Base-by-base conservation (phyloP, 1,284 basidiomycete genomes). In the Pterulicium gracile region DNA sequence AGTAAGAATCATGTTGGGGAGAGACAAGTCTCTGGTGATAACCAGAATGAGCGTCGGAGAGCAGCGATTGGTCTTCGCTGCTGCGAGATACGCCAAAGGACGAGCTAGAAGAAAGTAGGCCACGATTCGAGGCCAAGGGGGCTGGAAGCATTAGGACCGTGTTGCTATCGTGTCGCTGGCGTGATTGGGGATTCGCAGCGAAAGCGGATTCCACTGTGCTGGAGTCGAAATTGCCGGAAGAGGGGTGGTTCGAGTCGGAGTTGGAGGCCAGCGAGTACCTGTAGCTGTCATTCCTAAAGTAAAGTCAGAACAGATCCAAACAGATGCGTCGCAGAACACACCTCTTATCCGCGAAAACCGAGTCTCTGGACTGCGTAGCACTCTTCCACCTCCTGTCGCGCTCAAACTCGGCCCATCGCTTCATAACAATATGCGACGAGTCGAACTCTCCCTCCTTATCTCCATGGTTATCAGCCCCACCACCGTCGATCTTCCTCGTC, bases 361-460 rank as follows among this genome's bases (percentile, higher is more conserved):
- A 92, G 59, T 96, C 93, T 51, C 86, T 75, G 14, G 88, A 90
- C 53, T 83, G 78, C 5, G 77, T 80, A 14, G 91, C 91, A 56
- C 68, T 85, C 76, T 84, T 92, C 88, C 90, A 97, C 52, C 94
- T 75, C 53, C 95, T 72, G 57, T 98, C 96, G 46, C 95, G 76
- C 70, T 98, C 96, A 63, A 96, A 98, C 67, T 98, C 96, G 43
- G 83, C 90, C 95, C 95, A 98, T 43, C 92, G 80, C 73, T 98
- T 98, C 96, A 98, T 98, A 34, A 95, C 86, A 58, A 98, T 98
- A 67, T 95, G 80, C 44, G 81, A 79, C 27, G 93, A 93, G 67
- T 98, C 95, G 58, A 98, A 98, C 60, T 88, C 87, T 62, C 95
- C 96, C 50, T 92, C 87, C 66, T 94, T 96, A 60, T 89, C 89